Evolutionary conservation across 2,329 filamentous ascomycete species (phyloP), one percentile per base, ranked within the genome.

Genomic region (Domatiomyces catenatus): DNA sequence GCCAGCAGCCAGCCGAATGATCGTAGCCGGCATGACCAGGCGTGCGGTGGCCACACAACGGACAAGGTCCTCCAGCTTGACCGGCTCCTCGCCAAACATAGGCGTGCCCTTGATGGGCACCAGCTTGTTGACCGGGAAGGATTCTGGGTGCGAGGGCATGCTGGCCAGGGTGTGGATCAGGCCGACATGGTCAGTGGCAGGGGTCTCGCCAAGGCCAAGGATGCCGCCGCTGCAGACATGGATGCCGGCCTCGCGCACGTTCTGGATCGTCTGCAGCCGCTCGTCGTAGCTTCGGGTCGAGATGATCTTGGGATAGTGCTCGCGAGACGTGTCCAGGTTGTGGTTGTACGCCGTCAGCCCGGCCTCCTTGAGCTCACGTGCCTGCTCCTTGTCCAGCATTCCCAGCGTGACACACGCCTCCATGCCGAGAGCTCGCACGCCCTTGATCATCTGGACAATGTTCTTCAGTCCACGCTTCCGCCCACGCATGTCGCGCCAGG

Each of bases 341-440:
- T 94, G 88, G 69, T 94, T 94, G 69, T 94, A 94, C 0, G 88
- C 88, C 15, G 88, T 94, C 60, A 94, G 69, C 0, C 88, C 88
- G 0, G 87, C 88, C 1, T 80, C 79, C 64, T 87, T 88, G 57
- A 94, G 75, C 69, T 92, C 84, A 62, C 77, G 77, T 24, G 88
- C 88, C 71, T 94, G 87, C 57, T 75, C 72, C 5, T 73, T 75
- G 66, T 94, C 86, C 60, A 94, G 87, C 88, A 94, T 94, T 59
- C 88, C 88, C 18, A 94, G 75, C 1, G 88, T 94, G n/a, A 94
- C 88, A 65, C 88, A 94, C 6, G 81, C 82, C 67, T 94, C 88
- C 85, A 94, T 90, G 46, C 82, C 85, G 75, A 94, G 75, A 0
- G 69, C 82, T 22, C 83, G 76, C 18, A 94, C 86, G 1, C 87